Base-by-base conservation (phyloP, 1,284 basidiomycete genomes). In the Cystobasidium slooffiae region DNA sequence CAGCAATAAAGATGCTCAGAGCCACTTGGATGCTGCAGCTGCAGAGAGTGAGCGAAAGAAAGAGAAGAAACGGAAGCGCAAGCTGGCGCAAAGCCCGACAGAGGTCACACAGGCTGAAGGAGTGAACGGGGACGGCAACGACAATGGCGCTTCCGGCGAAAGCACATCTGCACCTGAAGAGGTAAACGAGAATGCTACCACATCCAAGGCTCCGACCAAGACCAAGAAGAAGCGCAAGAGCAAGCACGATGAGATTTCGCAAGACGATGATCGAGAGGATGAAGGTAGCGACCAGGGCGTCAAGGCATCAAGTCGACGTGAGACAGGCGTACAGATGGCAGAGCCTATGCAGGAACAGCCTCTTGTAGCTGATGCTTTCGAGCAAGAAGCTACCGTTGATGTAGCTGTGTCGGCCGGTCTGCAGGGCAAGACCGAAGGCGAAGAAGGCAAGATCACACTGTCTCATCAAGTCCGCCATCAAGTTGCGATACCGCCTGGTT, bases 401-500 rank as follows among this genome's bases (percentile, higher is more conserved):
- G 75, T 76, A n/a, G 47, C 58, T 0, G 73, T 68, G 24, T 75
- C 67, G 12, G 70, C 75, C 41, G 72, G 75, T 12, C 37, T 76
- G 46, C 56, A 59, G n/a, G 75, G 65, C 39, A 65, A 14, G 51
- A 31, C 39, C 41, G 72, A 74, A 51, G 72, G 53, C 41, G 20
- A 47, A 31, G 72, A 46, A 43, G 70, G 46, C 51, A 72, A 74
- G 41, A 64, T 74, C 46, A 68, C 69, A 16, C 51, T 76, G 9
- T 56, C 59, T 4, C 52, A 73, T 66, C 66, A 92, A 90, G 92
- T 94, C 73, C 88, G 93, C 69, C 93, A 95, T 82, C 91, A 97
- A 88, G 97, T 99, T 62, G 94, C 94, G 0, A 88, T 99, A 10
- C 97, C 97, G 8, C 91, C 93, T 37, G 89, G 90, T 59, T 99